phyloP scores from a whole-genome alignment of 2,329 filamentous ascomycete genomes.

The Alternaria gaisen region DNA sequence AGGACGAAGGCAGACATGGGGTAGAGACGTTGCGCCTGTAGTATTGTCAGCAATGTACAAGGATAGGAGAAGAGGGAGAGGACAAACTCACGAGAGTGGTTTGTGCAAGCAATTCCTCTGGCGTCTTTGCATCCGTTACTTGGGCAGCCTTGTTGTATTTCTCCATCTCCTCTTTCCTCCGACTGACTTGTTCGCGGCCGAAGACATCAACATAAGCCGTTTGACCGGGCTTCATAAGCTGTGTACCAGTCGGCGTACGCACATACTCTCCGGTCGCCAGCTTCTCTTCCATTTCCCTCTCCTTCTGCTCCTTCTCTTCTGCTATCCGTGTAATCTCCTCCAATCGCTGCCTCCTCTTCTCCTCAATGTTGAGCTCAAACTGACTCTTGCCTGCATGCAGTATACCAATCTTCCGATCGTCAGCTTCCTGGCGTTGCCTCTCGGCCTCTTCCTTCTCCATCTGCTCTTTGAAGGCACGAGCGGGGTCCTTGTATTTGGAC shows the following conservation, averaged over 20 bases:
- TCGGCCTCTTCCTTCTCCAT: constrained; percentile 45
- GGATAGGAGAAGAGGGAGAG: neutral
- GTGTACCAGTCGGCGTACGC: constrained; percentile 42
- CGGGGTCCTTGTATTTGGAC: constrained; percentile 51
- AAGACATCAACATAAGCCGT: constrained; percentile 46
- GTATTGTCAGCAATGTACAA: constrained; percentile 1
- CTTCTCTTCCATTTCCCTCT: constrained; percentile 42
- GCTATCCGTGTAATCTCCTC: constrained; percentile 41
- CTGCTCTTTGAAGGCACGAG: constrained; percentile 44
- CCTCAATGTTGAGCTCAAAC: constrained; percentile 46
- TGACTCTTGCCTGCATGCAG: constrained; percentile 46
- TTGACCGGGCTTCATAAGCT: constrained; percentile 49
- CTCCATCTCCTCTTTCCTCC: constrained; percentile 39
- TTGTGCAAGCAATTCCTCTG: constrained; percentile 39
- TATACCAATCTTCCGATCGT: constrained; percentile 44
- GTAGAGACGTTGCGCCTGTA: constrained; percentile 45
- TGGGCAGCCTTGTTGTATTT: constrained; percentile 37
- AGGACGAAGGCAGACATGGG: constrained; percentile 49
- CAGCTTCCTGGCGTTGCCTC: constrained; percentile 30
- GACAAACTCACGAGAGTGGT: constrained; percentile 44
- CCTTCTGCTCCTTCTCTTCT: constrained; percentile 44
- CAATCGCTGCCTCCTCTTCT: constrained; percentile 42
- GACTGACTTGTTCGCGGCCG: constrained; percentile 44
- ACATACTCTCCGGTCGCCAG: constrained; percentile 47
- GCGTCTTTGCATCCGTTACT: constrained; percentile 32